Evolutionary conservation across 1,284 basidiomycete genomes (phyloP).

Genomic region (Laetiporus sulphureus): DNA sequence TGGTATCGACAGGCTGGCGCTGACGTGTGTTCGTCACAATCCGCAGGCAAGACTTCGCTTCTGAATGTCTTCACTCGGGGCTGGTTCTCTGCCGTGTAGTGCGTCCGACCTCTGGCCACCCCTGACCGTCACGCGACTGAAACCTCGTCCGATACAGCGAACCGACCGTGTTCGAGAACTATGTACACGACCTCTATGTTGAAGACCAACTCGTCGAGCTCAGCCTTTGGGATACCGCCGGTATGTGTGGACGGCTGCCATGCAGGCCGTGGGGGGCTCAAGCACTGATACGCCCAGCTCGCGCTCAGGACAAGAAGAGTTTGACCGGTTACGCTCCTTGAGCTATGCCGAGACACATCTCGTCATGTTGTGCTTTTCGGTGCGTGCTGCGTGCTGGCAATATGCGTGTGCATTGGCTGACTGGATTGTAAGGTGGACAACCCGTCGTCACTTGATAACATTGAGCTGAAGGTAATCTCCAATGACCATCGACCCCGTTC

Average conservation of each 20-base stretch:
- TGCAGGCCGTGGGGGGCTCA: background rate
- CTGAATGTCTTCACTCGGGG: constrained; percentile 82
- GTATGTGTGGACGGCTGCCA: constrained; percentile 36
- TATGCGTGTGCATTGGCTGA: constrained; percentile 56
- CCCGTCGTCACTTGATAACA: constrained; percentile 86
- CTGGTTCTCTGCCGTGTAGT: constrained; percentile 88
- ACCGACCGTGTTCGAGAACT: constrained; percentile 91
- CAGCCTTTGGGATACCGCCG: constrained; percentile 95
- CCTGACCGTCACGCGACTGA: no score
- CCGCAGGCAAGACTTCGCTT: constrained; percentile 70
- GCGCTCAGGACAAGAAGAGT: constrained; percentile 85
- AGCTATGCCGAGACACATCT: constrained; percentile 95
- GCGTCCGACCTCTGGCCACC: constrained; percentile 25
- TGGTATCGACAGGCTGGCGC: background rate
- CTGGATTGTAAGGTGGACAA: constrained; percentile 89
- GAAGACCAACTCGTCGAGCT: constrained; percentile 85
- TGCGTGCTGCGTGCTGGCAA: constrained; percentile 30
- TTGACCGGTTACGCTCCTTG: constrained; percentile 85
- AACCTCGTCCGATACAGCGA: constrained; percentile 68
- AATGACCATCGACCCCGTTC: background rate
- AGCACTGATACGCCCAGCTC: constrained; percentile 13
- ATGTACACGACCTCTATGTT: constrained; percentile 79
- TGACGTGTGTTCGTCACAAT: constrained; percentile 4
- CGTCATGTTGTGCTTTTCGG: constrained; percentile 91
- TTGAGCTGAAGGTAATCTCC: constrained; percentile 75